Evolutionary conservation across 2,329 filamentous ascomycete genomes (phyloP).

Genomic region (Myriosclerotinia curreyana): DNA sequence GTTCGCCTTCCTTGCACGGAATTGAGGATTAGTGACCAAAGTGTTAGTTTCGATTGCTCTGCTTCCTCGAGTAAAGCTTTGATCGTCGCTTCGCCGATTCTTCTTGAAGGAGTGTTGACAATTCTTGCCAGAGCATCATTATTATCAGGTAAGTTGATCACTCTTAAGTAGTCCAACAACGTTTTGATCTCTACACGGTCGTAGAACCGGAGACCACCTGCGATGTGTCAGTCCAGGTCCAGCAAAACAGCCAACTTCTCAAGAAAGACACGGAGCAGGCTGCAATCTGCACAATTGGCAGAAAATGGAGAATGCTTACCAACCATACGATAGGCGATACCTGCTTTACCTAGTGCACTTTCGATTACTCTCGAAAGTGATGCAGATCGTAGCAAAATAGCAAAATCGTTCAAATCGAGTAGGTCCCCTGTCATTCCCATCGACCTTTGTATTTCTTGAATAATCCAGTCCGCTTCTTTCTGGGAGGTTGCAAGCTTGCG

Average conservation of each 20-base stretch:
- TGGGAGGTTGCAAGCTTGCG: conserved; percentile 67
- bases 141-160: conserved; percentile 79
- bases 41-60: conserved; percentile 61
- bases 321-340: conserved; percentile 89
- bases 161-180: conserved; percentile 81
- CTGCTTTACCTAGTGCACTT: conserved; percentile 71
- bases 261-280: not conserved
- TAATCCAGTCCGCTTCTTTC: conserved; percentile 83
- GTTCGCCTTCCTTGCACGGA: conserved; percentile 51
- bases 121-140: conserved; percentile 82
- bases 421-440: conserved; percentile 69
- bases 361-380: conserved; percentile 84
- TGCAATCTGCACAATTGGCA: not conserved
- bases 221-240: conserved; percentile 24
- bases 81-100: conserved; percentile 76
- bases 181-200: conserved; percentile 87
- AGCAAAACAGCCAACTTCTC: too few species aligned
- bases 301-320: conserved; percentile 44
- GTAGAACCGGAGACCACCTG: conserved; percentile 78
- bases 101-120: conserved; percentile 78
- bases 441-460: conserved; percentile 73
- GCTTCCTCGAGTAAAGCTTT: conserved; percentile 74
- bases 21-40: conserved; percentile 73
- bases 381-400: conserved; percentile 82
- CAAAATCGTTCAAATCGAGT: conserved; percentile 73